These are phyloP conservation scores for Ganoderma sinense DNA, from an alignment of 1,284 basidiomycete species.

Conservation along the genomic window DNA sequence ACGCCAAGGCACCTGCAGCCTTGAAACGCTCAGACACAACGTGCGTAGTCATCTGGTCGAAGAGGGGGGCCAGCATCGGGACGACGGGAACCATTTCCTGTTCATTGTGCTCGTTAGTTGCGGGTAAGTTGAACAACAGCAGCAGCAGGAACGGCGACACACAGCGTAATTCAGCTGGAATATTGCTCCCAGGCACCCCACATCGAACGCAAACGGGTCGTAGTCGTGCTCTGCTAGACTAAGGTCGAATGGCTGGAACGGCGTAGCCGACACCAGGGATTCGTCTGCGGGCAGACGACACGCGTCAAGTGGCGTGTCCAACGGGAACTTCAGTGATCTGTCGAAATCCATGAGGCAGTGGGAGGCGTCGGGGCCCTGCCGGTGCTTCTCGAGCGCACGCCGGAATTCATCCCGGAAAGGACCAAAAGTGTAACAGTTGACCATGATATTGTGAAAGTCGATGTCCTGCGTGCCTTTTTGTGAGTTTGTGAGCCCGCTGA, in stretches of 20 bases:
- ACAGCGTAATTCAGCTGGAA: constrained; percentile 17
- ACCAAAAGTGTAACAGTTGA: too few species aligned
- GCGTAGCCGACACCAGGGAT: not conserved
- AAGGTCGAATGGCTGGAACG: constrained; percentile 13
- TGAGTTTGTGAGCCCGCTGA: not conserved
- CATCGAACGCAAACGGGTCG: constrained; percentile 28
- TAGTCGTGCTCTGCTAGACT: constrained; percentile 17
- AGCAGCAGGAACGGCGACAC: not conserved
- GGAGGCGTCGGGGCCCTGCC: not conserved
- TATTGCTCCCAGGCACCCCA: constrained; percentile 20
- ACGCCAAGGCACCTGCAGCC: constrained; percentile 9
- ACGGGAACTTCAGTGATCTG: constrained; percentile 13
- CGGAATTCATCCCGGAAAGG: too few species aligned
- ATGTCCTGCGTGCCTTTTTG: constrained; percentile 8
- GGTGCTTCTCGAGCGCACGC: constrained; percentile 7
- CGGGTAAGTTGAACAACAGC: too few species aligned
- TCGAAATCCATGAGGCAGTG: constrained; percentile 26
- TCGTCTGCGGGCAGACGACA: constrained; percentile 16
- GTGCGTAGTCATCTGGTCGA: too few species aligned
- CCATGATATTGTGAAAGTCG: constrained; percentile 8
- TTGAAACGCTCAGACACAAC: constrained; percentile 16
- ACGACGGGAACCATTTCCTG: too few species aligned
- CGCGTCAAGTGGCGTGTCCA: constrained; percentile 5
- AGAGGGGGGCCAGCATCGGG: too few species aligned
- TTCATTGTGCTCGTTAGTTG: too few species aligned